Evolutionary conservation across 805 yeast species (phyloP).

Genomic region (Candida morakotiae): DNA sequence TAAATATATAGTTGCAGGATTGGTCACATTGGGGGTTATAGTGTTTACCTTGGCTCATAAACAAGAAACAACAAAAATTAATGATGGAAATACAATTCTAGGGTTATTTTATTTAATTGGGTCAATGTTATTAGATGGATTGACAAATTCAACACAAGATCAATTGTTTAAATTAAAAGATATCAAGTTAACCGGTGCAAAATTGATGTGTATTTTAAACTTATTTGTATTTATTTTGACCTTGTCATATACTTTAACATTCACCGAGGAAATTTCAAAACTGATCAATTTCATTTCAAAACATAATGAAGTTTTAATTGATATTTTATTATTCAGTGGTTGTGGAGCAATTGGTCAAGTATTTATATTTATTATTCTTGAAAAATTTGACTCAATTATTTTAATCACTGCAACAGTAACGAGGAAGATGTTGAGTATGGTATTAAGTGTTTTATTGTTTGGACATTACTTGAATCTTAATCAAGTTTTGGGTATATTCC

Average conservation of each 20-base stretch:
- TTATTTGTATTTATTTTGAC: constrained; percentile 45
- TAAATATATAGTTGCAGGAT: constrained; percentile 72
- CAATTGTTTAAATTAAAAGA: constrained; percentile 54
- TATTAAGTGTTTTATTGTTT: constrained; percentile 78
- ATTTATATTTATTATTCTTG: constrained; percentile 84
- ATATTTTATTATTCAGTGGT: constrained; percentile 61
- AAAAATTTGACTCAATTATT: constrained; percentile 77
- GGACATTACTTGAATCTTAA: constrained; percentile 62
- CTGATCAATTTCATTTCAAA: constrained; percentile 43
- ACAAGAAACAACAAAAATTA: constrained; percentile 22
- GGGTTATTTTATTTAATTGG: constrained; percentile 59
- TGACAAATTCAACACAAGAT: constrained; percentile 93
- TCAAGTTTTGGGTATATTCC: constrained; percentile 76
- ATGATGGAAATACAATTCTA: constrained; percentile 39
- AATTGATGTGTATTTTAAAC: constrained; percentile 72
- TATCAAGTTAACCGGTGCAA: constrained; percentile 73
- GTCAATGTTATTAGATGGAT: constrained; percentile 81
- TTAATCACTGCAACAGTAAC: constrained; percentile 94
- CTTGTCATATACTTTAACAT: constrained; percentile 40
- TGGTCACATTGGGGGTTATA: constrained; percentile 82
- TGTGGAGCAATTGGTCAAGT: constrained; percentile 92
- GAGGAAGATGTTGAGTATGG: constrained; percentile 93
- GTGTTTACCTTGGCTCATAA: constrained; percentile 61
- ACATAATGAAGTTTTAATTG: constrained; percentile 54
- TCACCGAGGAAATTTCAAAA: constrained; percentile 47